Conservation (phyloP, 148 eudicot species). For the Arctostaphylos glauca region DNA sequence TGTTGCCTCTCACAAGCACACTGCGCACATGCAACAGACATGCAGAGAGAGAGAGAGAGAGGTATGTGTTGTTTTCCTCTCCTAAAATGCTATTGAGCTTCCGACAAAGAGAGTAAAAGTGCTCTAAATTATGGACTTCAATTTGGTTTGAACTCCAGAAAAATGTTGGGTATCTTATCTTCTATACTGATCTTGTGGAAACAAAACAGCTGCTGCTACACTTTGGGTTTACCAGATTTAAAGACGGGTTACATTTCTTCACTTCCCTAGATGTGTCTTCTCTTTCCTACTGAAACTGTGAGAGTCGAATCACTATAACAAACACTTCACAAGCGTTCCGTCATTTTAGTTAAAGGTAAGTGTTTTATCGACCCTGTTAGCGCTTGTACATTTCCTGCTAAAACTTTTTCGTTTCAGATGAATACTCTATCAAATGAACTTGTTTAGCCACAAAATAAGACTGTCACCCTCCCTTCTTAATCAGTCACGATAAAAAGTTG, state of each 20-base stretch:
- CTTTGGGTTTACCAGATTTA: too few species aligned
- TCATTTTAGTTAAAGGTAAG: background rate
- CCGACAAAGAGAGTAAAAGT: background rate
- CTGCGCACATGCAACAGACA: background rate
- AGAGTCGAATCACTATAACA: background rate
- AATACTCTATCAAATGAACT: background rate
- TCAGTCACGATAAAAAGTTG: too few species aligned
- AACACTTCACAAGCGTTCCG: background rate
- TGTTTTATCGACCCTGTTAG: background rate
- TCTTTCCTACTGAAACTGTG: background rate
- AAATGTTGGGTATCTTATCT: background rate
- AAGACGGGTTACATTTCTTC: background rate
- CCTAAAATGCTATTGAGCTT: background rate
- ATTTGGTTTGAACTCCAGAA: background rate
- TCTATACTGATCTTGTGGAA: background rate
- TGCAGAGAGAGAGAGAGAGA: background rate
- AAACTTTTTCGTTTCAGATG: background rate
- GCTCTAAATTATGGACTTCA: background rate
- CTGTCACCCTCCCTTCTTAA: too few species aligned
- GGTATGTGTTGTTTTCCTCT: background rate
- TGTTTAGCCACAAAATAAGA: background rate
- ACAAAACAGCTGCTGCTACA: background rate
- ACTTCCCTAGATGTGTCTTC: background rate
- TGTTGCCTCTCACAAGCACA: background rate
- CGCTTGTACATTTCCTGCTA: background rate